These are phyloP conservation scores for Colletotrichum musae DNA, from an alignment of 2,329 filamentous ascomycete genomes.

Conservation along the genomic window DNA sequence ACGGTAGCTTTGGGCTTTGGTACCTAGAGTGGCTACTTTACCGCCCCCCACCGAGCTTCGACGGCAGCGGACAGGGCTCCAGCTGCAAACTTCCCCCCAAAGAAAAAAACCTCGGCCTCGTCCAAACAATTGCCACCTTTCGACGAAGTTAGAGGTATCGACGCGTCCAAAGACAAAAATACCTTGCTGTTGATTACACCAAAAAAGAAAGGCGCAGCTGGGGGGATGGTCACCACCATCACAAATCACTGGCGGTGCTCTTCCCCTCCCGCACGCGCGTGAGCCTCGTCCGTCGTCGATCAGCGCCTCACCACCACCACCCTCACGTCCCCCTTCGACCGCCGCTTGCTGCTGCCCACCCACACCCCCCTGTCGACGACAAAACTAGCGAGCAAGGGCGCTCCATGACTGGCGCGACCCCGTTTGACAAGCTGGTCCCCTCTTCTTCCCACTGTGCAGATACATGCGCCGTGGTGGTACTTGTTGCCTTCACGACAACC, in stretches of 20 bases:
- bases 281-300: conserved; percentile 22
- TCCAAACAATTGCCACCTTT: too few relatives aligned
- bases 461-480: neutral
- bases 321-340: conserved; percentile 8
- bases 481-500: conserved; percentile 3
- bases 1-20: too few relatives aligned
- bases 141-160: too few relatives aligned
- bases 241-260: neutral
- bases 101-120: too few relatives aligned
- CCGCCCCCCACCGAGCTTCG: too few relatives aligned
- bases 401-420: conserved; percentile 32
- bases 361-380: conserved; percentile 28
- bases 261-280: conserved; percentile 5
- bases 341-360: conserved; percentile 8
- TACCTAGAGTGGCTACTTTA: too few relatives aligned
- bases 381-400: conserved; percentile 29
- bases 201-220: neutral
- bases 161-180: too few relatives aligned
- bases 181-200: neutral
- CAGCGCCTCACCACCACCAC: conserved; percentile 20
- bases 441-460: conserved; percentile 19
- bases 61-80: too few relatives aligned
- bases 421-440: conserved; percentile 27
- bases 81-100: too few relatives aligned
- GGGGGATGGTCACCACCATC: neutral